phyloP scores from a whole-genome alignment of 352 stramenopile genomes.

The Globisporangium heterothallicum region DNA sequence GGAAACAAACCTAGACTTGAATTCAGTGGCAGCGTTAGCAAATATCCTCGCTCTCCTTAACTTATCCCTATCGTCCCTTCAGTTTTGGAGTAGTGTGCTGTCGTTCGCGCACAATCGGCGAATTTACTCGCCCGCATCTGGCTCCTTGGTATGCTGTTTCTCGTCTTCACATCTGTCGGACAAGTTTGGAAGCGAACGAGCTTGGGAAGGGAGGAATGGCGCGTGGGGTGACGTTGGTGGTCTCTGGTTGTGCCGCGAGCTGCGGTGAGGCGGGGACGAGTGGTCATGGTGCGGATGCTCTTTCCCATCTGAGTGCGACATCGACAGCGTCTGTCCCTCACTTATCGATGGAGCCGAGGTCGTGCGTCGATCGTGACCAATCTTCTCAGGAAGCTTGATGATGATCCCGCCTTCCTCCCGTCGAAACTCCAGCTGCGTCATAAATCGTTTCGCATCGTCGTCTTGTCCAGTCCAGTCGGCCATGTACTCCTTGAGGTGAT shows the following conservation, averaged over 20 bases:
- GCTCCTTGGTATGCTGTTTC: no score
- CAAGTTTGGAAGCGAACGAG: constrained; percentile 1
- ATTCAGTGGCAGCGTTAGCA: no score
- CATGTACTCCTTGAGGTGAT: constrained; percentile 52
- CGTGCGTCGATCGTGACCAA: background rate
- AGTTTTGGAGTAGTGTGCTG: no score
- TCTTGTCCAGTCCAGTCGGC: constrained; percentile 29
- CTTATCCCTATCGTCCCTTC: no score
- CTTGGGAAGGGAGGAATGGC: background rate
- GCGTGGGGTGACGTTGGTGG: background rate
- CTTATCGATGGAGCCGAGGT: background rate
- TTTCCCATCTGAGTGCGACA: background rate
- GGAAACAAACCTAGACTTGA: no score
- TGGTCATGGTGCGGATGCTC: constrained; percentile 8
- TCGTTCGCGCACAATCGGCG: no score
- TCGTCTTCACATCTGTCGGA: no score
- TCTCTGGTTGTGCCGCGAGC: constrained; percentile 10
- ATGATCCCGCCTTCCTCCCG: constrained; percentile 58
- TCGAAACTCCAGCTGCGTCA: constrained; percentile 51
- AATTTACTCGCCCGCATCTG: no score
- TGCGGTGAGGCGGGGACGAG: background rate
- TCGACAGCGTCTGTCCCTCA: background rate
- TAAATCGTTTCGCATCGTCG: constrained; percentile 35
- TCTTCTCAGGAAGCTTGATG: constrained; percentile 59
- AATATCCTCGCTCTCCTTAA: no score